Base-by-base conservation (phyloP, 2,329 filamentous ascomycete genomes). In the Stachybotrys echinatus region DNA sequence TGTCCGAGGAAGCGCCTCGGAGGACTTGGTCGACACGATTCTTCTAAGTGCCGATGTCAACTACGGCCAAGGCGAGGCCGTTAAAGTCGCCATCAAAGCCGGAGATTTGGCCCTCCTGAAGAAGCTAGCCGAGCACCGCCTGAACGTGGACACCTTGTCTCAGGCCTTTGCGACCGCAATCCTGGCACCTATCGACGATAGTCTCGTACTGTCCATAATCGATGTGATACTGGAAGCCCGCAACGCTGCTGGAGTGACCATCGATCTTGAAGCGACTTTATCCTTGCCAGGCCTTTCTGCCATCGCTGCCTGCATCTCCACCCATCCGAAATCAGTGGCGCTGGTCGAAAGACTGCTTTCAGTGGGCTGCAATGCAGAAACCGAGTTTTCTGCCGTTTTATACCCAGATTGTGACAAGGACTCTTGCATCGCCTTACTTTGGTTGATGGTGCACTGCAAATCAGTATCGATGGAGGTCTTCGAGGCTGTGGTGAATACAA, bases 31-130 rank as follows among this genome's bases (percentile, higher is more conserved):
- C 7, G 48, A 50, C 2, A 42, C 27, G 5, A 37, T 48, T 6
- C 47, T 23, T 12, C 23, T 18, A 6, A 17, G 27, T 12, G 48
- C 47, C 14, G 48, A 50, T 37, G 47, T 52, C 12, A 52, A 52
- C 23, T 50, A 44, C 34, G 12, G 21, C 6, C 12, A 50, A 17
- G 50, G 50, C 14, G 34, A 50, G 17, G 50, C 45, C 17, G 27
- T 50, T 12, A 48, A 48, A 18, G 42, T 50, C 20, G 50, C 50
- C 10, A 44, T 50, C 5, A 38, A 27, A 46, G n/a, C 17, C 6
- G 52, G 49, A 5, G 34, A 54, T 18, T 4, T 49, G 8, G 44
- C 12, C 3, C 22, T 44, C 8, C 22, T 44, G 42, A 10, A 44
- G 42, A 44, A 44, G 18, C 20, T 44, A 3, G n/a, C 42, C 4